These are phyloP conservation scores for Aspergillus chevalieri DNA, from an alignment of 2,329 filamentous ascomycete species.

Conservation along the genomic window DNA sequence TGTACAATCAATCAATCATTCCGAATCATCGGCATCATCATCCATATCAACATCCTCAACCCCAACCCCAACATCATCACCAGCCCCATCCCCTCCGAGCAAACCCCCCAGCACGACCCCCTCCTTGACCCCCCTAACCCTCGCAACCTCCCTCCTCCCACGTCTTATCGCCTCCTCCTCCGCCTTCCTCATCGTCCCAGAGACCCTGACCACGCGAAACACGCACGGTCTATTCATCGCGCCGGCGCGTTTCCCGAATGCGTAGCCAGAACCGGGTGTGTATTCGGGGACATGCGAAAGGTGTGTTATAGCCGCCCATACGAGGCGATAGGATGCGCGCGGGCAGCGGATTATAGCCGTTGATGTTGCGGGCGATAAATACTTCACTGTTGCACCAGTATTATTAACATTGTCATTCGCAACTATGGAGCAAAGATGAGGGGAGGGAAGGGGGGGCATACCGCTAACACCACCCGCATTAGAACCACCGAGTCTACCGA, in stretches of 20 bases:
- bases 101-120: constrained; percentile 32
- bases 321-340: constrained; percentile 73
- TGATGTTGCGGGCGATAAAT: constrained; percentile 83
- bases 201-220: constrained; percentile 78
- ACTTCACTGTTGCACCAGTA: constrained; percentile 62
- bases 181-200: constrained; percentile 85
- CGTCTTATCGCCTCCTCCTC: constrained; percentile 83
- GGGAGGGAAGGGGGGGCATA: constrained; percentile 30
- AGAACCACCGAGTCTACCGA: constrained; percentile 53
- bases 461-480: constrained; percentile 63
- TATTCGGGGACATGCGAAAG: constrained; percentile 63
- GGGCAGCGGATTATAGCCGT: constrained; percentile 86
- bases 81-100: constrained; percentile 26
- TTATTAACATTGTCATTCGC: background rate
- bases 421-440: background rate
- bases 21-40: constrained; percentile 25
- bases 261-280: background rate
- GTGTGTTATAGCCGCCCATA: constrained; percentile 84
- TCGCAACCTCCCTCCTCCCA: constrained; percentile 65
- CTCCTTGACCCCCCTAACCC: constrained; percentile 52
- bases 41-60: constrained; percentile 45
- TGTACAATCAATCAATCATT: constrained; percentile 8
- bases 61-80: constrained; percentile 18
- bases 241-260: constrained; percentile 13
- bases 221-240: constrained; percentile 53